Conservation (phyloP, 305 asterid species). For the Fraxinus dipetala region DNA sequence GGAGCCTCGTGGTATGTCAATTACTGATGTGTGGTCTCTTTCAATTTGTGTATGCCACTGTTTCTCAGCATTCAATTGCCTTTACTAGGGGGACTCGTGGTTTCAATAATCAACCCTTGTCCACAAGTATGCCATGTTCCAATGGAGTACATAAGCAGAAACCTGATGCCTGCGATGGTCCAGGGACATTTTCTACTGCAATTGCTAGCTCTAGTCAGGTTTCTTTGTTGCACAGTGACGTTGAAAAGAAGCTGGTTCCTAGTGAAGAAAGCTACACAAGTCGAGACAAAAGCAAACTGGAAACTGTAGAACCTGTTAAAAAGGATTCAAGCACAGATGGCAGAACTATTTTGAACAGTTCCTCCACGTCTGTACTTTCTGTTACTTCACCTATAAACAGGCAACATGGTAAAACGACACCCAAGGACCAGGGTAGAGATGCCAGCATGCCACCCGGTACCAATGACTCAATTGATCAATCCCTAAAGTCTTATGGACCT, state of each 20-base stretch:
- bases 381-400: conserved; percentile 28
- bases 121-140: conserved; percentile 41
- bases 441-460: conserved; percentile 24
- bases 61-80: conserved; percentile 24
- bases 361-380: conserved; percentile 29
- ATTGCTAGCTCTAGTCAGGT: conserved; percentile 48
- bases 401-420: conserved; percentile 28
- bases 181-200: conserved; percentile 42
- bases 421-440: conserved; percentile 32
- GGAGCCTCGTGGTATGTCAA: conserved; percentile 82
- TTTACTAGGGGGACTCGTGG: conserved; percentile 78
- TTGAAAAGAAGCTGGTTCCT: conserved; percentile 38
- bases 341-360: conserved; percentile 30
- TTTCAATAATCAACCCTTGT: conserved; percentile 43
- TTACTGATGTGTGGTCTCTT: conserved; percentile 7
- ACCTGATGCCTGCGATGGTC: conserved; percentile 34
- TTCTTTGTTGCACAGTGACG: conserved; percentile 34
- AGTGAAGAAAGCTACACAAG: conserved; percentile 34
- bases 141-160: conserved; percentile 48
- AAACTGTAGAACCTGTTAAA: conserved; percentile 28
- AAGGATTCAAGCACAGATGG: conserved; percentile 34
- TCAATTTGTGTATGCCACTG: conserved; percentile 10
- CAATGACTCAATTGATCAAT: conserved; percentile 30
- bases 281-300: conserved; percentile 41
- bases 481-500: conserved; percentile 33